Conservation (phyloP, 2,329 filamentous ascomycete species). For the Sclerotinia trifoliorum region DNA sequence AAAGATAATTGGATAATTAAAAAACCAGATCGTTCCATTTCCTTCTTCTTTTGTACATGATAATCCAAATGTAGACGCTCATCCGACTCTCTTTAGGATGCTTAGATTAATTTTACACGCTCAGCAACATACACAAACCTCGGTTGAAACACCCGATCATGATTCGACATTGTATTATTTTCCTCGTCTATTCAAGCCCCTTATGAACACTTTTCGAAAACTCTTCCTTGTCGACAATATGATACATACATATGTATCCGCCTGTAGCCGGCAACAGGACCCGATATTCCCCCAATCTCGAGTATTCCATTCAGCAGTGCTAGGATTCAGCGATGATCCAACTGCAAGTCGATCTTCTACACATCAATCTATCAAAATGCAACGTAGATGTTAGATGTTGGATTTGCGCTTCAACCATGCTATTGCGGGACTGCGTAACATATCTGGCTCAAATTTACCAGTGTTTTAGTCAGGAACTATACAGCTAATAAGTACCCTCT, state of each 20-base stretch:
- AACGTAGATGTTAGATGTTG: not conserved
- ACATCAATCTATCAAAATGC: not conserved
- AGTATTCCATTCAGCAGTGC: not conserved
- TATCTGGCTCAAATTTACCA: constrained; percentile 10
- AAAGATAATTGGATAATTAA: not conserved
- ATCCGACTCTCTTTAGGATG: not conserved
- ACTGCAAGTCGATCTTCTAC: not conserved
- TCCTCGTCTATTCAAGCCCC: not conserved
- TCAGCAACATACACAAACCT: not conserved
- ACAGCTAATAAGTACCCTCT: not conserved
- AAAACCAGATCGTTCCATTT: not conserved
- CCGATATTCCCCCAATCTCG: not conserved
- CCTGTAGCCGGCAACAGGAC: not conserved
- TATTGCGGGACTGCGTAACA: constrained; percentile 7
- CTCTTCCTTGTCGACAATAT: not conserved
- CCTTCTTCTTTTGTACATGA: constrained; percentile 16
- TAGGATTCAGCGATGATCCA: not conserved
- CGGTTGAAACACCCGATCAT: not conserved
- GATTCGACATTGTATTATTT: not conserved
- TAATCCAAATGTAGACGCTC: constrained; percentile 2
- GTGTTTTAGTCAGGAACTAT: constrained; percentile 12
- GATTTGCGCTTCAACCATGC: not conserved
- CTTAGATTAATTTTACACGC: not conserved
- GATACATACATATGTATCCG: not conserved
- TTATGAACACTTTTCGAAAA: not conserved